Base-by-base conservation (phyloP, 1,139 yeast genomes). In the Geotrichum klebahnii region DNA sequence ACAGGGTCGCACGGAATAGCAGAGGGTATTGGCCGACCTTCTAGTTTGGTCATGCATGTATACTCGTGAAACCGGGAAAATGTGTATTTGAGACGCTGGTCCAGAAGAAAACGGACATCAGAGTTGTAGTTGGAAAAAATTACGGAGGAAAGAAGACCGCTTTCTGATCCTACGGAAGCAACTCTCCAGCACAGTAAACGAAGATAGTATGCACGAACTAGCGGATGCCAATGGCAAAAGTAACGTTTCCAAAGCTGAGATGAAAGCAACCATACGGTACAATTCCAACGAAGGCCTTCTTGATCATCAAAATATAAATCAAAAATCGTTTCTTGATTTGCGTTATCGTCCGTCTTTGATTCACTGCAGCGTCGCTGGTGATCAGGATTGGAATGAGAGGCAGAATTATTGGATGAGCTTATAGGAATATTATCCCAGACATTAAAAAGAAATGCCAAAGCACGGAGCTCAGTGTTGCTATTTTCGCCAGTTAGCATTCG, bases 151-250 rank as follows among this genome's bases (percentile, higher is more conserved):
- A 63, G 23, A 32, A 62, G 48, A 39, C 62, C 61, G 42, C 62
- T 59, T 10, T 63, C 67, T 0, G 62, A 52, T 37, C 65, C 66
- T 34, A 62, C 61, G 1, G 64, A 58, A 3, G 83, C 83, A 24
- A 82, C 68, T 57, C 88, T 75, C 86, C 94, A 87, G 47, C 85
- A 73, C 16, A 87, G 56, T 28, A 87, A 70, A 47, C 89, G 72
- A 46, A 80, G 72, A 63, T 82, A 87, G 60, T 81, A 84, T 1
- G 84, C 76, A 40, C 95, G 72, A 16, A 85, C 81, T 28, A 85
- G 66, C 1, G 95, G 90, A 58, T 81, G 79, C 88, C 95, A 87
- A 66, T 87, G 95, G 42, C 82, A 76, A 59, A 86, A 80, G 54
- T 79, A 78, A 40, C 74, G 70, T 41, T 67, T 65, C 80, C 87